These are phyloP conservation scores for Melastoma candidum DNA, from an alignment of 441 rosid species.

Conservation along the genomic window DNA sequence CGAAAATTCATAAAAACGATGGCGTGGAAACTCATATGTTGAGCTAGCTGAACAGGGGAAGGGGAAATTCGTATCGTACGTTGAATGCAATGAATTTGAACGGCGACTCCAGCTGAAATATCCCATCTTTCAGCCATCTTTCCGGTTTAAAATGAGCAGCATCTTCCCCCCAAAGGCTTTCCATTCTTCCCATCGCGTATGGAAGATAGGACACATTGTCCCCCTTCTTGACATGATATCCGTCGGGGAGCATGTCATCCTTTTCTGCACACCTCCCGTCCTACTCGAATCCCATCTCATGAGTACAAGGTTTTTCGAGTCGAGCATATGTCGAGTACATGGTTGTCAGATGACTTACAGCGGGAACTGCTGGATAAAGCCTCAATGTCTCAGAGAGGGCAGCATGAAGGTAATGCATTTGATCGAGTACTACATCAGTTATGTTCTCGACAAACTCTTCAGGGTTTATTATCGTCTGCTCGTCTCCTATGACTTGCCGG, in stretches of 20 bases:
- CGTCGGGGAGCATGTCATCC: conserved; percentile 77
- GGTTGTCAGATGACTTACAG: conserved; percentile 24
- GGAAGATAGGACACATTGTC: conserved; percentile 46
- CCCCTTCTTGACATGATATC: conserved; percentile 47
- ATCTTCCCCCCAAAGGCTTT: conserved; percentile 66
- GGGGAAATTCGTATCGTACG: conserved; percentile 19
- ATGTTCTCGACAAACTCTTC: conserved; percentile 35
- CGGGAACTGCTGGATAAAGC: conserved; percentile 64
- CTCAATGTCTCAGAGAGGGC: conserved; percentile 72
- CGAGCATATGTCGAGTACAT: too few species aligned
- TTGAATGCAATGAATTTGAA: conserved; percentile 69
- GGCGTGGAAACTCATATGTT: too few species aligned
- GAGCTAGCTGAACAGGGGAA: too few species aligned
- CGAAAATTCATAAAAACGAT: too few species aligned
- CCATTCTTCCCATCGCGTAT: conserved; percentile 82
- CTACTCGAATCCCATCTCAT: conserved; percentile 13
- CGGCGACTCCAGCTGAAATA: conserved; percentile 59
- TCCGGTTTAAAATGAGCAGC: conserved; percentile 60
- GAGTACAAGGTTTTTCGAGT: too few species aligned
- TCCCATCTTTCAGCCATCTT: conserved; percentile 69
- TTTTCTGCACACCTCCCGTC: conserved; percentile 49
- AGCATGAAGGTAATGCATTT: conserved; percentile 79
- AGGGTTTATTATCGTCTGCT: conserved; percentile 13
- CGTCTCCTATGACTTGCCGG: conserved; percentile 22
- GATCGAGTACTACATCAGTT: conserved; percentile 44